Conservation (phyloP, 257 asterid genomes). For the Jacaranda copaia region DNA sequence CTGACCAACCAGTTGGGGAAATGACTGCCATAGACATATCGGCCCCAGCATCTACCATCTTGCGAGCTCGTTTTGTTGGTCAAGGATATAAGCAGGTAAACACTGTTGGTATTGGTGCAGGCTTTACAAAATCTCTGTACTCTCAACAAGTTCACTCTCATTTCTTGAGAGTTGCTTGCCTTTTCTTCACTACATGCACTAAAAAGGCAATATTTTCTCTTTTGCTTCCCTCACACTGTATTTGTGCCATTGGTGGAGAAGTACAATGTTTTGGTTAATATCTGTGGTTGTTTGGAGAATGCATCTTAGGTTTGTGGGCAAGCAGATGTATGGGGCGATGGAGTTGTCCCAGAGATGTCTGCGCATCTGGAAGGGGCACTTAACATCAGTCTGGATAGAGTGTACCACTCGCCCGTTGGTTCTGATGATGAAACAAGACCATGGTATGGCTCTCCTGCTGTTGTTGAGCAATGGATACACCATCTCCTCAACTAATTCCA, state of each 20-base stretch:
- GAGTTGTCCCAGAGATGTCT: slow-evolving; percentile 90
- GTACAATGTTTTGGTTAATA: neutral
- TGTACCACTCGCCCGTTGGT: slow-evolving; percentile 88
- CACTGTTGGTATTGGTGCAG: neutral
- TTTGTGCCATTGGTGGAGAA: neutral
- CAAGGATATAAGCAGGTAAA: slow-evolving; percentile 96
- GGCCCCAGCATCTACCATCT: slow-evolving; percentile 48
- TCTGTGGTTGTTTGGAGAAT: slow-evolving; percentile 13
- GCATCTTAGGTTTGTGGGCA: slow-evolving; percentile 82
- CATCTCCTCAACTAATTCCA: slow-evolving; percentile 64
- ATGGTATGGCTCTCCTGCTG: slow-evolving; percentile 88
- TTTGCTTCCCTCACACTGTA: neutral
- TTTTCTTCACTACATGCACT: neutral
- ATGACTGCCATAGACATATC: slow-evolving; percentile 42
- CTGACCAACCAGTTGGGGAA: slow-evolving; percentile 51
- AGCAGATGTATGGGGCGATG: slow-evolving; percentile 95
- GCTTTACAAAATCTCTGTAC: too few species aligned
- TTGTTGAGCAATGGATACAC: slow-evolving; percentile 86
- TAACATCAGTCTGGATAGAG: slow-evolving; percentile 76
- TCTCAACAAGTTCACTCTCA: too few species aligned
- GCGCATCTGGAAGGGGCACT: slow-evolving; percentile 92
- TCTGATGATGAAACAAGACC: slow-evolving; percentile 79
- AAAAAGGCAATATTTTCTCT: neutral
- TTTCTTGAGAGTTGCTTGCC: too few species aligned
- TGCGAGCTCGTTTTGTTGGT: slow-evolving; percentile 80